Evolutionary conservation across 2,329 filamentous ascomycete species (phyloP).

Genomic region (Monosporascus cannonballus): DNA sequence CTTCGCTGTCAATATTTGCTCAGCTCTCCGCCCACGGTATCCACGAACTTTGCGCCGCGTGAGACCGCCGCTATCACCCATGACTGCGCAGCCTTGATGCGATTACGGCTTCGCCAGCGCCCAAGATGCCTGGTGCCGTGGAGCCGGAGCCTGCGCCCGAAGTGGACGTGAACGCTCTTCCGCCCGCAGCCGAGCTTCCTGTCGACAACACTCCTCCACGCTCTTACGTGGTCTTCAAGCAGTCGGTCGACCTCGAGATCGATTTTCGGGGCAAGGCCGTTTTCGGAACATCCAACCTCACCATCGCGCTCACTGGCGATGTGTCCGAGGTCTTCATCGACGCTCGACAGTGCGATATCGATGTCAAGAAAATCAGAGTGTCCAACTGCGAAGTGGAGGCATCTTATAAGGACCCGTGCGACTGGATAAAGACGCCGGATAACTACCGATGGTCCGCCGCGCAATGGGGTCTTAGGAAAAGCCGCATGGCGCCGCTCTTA

Average conservation of each 20-base stretch:
- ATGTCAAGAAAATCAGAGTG: constrained; percentile 47
- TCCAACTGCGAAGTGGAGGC: constrained; percentile 38
- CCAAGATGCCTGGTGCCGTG: constrained; percentile 26
- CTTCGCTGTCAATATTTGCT: no score
- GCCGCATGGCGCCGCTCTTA: constrained; percentile 53
- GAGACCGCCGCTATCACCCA: constrained; percentile 3
- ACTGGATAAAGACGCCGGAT: constrained; percentile 53
- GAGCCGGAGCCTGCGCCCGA: constrained; percentile 21
- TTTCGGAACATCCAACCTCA: constrained; percentile 75
- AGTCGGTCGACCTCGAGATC: constrained; percentile 84
- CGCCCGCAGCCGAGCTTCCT: constrained; percentile 22
- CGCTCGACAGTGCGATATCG: constrained; percentile 56
- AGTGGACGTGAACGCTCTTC: constrained; percentile 15
- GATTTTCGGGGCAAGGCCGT: constrained; percentile 73
- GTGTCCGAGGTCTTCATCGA: constrained; percentile 54
- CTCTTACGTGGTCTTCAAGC: constrained; percentile 60
- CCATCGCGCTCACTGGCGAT: constrained; percentile 58
- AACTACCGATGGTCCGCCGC: constrained; percentile 59
- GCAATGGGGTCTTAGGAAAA: constrained; percentile 69
- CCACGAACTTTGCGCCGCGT: neutral
- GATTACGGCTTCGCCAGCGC: constrained; percentile 14
- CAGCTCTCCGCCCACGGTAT: neutral
- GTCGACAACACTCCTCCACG: constrained; percentile 27
- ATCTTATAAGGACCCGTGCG: constrained; percentile 60
- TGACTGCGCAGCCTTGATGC: constrained; percentile 14